Evolutionary conservation across 345 rosid species (phyloP), one percentile per base, ranked within the genome.

Genomic region (Conringia planisiliqua): DNA sequence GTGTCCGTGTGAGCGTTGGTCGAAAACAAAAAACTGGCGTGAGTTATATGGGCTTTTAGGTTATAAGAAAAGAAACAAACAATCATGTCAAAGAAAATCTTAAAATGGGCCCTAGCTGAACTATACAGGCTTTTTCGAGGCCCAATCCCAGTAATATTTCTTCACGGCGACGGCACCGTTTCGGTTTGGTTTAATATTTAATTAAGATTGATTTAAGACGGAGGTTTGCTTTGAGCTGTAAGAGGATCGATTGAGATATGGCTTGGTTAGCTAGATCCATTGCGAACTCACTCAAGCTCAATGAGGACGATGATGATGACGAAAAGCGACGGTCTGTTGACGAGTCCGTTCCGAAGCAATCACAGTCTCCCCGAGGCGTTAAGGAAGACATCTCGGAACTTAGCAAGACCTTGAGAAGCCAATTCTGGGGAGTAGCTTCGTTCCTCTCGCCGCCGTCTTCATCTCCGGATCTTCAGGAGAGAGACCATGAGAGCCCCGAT

Each of bases 201-300:
- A 10, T 36, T 36, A 36, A 24, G 62, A 26, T 60, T 70, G 33
- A 70, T 60, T 60, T 22, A 43, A 29, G 33, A 30, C 33, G 33
- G 33, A 22, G 24, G 24, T 22, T 42, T 42, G 46, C n/a, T 61
- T 43, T 3, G 62, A 61, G 68, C 38, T 75, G 63, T 51, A 10
- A 60, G 58, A 60, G 33, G 54, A 51, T 40, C 30, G 71, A 77
- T 43, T 17, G 22, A 71, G 80, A 63, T 56, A 88, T 90, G 98
- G 87, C 98, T 67, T 90, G 96, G 98, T 63, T 90, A 24, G 91
- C 93, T 82, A 90, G 89, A 55, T 94, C 97, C 46, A 72, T 91
- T 27, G 90, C 93, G 51, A 83, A 82, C 85, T 83, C 96, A 48
- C 93, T 94, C 61, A 88, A 79, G 58, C 90, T 89, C 74, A 89